phyloP scores from a whole-genome alignment of 169 alveolate genomes.

The Theileria equi region DNA sequence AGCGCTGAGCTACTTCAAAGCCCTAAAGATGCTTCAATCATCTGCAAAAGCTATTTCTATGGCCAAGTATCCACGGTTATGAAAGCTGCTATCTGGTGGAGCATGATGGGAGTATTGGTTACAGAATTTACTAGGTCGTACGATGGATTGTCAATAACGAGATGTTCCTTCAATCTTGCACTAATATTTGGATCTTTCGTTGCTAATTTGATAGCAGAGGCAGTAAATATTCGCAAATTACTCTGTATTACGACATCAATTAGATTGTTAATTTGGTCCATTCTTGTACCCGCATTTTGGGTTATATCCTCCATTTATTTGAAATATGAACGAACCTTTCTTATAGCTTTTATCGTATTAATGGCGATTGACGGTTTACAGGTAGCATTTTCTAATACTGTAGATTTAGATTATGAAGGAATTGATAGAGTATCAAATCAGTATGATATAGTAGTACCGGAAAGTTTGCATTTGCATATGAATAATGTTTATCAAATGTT shows the following conservation, averaged over 20 bases:
- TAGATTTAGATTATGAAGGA: constrained; percentile 66
- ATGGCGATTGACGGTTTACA: constrained; percentile 52
- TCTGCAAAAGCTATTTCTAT: constrained; percentile 48
- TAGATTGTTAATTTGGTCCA: constrained; percentile 31
- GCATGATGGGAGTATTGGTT: constrained; percentile 58
- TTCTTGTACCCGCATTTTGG: constrained; percentile 31
- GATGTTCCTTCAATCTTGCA: constrained; percentile 61
- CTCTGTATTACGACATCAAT: constrained; percentile 25
- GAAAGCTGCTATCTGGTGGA: constrained; percentile 76
- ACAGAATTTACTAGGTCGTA: constrained; percentile 2
- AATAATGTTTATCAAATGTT: constrained; percentile 36
- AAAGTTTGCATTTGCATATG: constrained; percentile 21
- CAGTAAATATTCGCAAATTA: constrained; percentile 24
- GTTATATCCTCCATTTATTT: no score
- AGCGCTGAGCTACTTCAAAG: no score
- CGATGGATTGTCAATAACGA: constrained; percentile 44
- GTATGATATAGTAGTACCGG: constrained; percentile 41
- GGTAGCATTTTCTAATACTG: constrained; percentile 62
- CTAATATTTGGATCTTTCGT: constrained; percentile 61
- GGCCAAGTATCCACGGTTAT: constrained; percentile 74
- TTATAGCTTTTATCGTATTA: not conserved
- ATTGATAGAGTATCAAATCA: constrained; percentile 61
- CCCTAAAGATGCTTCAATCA: constrained; percentile 3
- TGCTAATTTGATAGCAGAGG: constrained; percentile 69
- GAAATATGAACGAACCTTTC: constrained; percentile 10